Conservation (phyloP, 1,284 basidiomycete genomes). For the Amylostereum chailletii region DNA sequence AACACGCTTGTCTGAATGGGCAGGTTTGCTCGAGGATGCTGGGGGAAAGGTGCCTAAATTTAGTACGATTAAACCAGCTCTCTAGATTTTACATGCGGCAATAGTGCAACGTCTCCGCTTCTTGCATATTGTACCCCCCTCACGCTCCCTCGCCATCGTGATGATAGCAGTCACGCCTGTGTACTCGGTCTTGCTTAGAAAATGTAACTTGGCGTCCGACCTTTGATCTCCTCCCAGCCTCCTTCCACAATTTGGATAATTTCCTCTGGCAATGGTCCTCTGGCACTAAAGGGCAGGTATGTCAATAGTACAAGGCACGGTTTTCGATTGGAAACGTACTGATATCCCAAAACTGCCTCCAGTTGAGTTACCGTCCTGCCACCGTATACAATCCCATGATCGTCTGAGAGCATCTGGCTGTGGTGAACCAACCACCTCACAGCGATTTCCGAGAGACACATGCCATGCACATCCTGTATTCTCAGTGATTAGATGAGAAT, state of each 20-base stretch:
- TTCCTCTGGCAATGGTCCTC: slow-evolving; percentile 12
- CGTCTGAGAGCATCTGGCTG: slow-evolving; percentile 8
- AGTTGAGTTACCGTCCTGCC: slow-evolving; percentile 4
- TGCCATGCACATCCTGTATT: slow-evolving; percentile 7
- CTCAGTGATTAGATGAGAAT: neutral
- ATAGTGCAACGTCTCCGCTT: too few relatives aligned
- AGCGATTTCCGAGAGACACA: slow-evolving; percentile 18
- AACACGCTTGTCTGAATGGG: too few relatives aligned
- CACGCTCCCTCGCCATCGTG: too few relatives aligned
- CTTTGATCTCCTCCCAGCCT: slow-evolving; percentile 12
- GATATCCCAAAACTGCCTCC: neutral
- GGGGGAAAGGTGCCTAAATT: too few relatives aligned
- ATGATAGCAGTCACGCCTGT: too few relatives aligned
- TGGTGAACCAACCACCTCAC: slow-evolving; percentile 22
- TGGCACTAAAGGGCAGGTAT: neutral
- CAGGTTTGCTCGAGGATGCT: too few relatives aligned
- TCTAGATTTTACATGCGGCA: too few relatives aligned
- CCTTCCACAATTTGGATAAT: slow-evolving; percentile 15
- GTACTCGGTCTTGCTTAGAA: too few relatives aligned
- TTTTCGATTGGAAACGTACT: neutral
- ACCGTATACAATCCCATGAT: slow-evolving; percentile 6
- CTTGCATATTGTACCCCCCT: too few relatives aligned
- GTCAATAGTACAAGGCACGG: neutral
- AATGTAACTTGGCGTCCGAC: neutral
- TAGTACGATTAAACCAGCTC: too few relatives aligned